phyloP scores from a whole-genome alignment of 1,139 yeast genomes.

The Groenewaldozyma auringiensis region DNA sequence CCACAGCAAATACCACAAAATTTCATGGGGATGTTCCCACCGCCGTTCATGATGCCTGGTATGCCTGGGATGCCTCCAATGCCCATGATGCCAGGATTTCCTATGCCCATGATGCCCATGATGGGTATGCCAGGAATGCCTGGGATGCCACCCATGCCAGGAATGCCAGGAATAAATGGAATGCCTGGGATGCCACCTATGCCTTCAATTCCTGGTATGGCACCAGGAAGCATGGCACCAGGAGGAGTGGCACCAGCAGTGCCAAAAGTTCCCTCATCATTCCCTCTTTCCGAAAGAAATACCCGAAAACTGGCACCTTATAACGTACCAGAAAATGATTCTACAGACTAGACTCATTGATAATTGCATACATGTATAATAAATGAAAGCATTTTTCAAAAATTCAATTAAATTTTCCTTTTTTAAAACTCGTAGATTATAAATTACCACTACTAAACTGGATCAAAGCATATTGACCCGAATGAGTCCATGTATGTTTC shows the following conservation, averaged over 20 bases:
- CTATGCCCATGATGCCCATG: conserved; percentile 9
- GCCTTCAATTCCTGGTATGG: conserved; percentile 18
- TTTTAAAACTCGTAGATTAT: no score
- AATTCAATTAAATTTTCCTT: no score
- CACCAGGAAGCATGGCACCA: no score
- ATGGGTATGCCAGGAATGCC: conserved; percentile 16
- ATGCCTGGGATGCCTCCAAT: conserved; percentile 15
- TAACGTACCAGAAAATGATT: no score
- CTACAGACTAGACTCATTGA: no score
- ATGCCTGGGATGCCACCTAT: conserved; percentile 17
- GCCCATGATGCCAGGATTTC: conserved; percentile 14
- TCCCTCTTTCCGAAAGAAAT: background rate
- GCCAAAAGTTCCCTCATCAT: background rate
- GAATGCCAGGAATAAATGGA: conserved; percentile 18
- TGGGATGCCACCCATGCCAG: conserved; percentile 17
- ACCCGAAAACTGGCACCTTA: no score
- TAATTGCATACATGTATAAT: no score
- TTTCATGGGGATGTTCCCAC: conserved; percentile 1
- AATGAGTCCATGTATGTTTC: conserved; percentile 74
- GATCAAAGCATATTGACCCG: conserved; percentile 92
- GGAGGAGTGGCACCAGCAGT: background rate
- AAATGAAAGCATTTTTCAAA: no score
- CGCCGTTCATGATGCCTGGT: conserved; percentile 6
- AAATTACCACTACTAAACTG: conserved; percentile 33
- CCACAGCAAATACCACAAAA: background rate